Base-by-base conservation (phyloP, 2,329 filamentous ascomycete genomes). In the Colletotrichum nymphaeae region DNA sequence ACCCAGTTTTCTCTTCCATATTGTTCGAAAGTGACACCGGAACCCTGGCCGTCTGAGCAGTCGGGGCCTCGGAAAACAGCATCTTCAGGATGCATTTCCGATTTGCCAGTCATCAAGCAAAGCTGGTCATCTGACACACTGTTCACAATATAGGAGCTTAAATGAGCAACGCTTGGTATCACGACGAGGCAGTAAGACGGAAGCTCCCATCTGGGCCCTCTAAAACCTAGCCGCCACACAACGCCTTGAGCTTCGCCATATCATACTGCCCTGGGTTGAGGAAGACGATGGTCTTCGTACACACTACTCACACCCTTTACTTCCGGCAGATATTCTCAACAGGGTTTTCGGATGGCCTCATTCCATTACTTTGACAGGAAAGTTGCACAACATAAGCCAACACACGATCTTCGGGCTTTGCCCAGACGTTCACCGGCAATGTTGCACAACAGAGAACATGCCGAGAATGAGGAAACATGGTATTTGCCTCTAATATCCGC, bases 391-490 rank as follows among this genome's bases (percentile, higher is more conserved):
- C 66, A 30, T 37, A 22, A 30, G 53, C 14, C 42, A 56, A 30
- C 55, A 24, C 19, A 49, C 12, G 55, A 55, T 22, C 7, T 9
- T 46, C 22, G 37, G 12, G 22, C 6, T 28, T 4, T 30, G 26
- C 16, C 30, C 6, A 14, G 53, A 14, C 8, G 24, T 35, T 60
- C 14, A 57, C 55, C 70, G 60, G 55, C 49, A 46, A 35, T 46
- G 60, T 24, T 35, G 55, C 30, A 70, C 60, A 35, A 56, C 55
- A 70, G 52, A n/a, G 37, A 55, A 53, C 52, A n/a, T 22, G 35
- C 16, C 14, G 6, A 37, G 52, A 11, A 7, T 26, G 35, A 22
- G 9, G 46, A 46, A 42, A 24, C 30, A 19, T 52, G 11, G 19
- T 56, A 12, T 2, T 35, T 16, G 64, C 28, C 19, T 35, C 32